Evolutionary conservation across 441 rosid species (phyloP).

Genomic region (Populus hybrid): DNA sequence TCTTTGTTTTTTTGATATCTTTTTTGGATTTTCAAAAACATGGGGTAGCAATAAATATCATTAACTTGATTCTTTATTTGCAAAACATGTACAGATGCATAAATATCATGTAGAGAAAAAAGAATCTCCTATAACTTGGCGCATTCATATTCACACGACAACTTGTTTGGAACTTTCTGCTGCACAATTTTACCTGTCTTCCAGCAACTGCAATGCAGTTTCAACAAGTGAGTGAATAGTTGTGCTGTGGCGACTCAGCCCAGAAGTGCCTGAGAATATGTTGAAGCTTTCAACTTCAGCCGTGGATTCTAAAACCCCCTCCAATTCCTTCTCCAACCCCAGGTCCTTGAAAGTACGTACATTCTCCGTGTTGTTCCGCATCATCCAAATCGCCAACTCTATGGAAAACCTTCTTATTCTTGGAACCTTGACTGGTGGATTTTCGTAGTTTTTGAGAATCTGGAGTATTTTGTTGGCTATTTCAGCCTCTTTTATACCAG

Average conservation of each 20-base stretch:
- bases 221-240: conserved; percentile 71
- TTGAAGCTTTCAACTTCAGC: conserved; percentile 84
- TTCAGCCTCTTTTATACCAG: conserved; percentile 48
- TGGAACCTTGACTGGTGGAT: conserved; percentile 69
- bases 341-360: conserved; percentile 37
- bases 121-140: conserved; percentile 6
- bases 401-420: conserved; percentile 74
- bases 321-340: conserved; percentile 63
- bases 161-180: neutral
- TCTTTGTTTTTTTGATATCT: no score
- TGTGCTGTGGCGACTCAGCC: conserved; percentile 67
- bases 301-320: conserved; percentile 70
- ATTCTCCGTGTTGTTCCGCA: conserved; percentile 43
- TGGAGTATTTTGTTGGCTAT: conserved; percentile 42
- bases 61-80: neutral
- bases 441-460: conserved; percentile 49
- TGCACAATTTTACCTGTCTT: conserved; percentile 16
- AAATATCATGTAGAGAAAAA: conserved; percentile 1
- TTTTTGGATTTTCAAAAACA: no score
- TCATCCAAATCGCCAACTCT: conserved; percentile 86
- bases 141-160: conserved; percentile 12
- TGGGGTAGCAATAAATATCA: neutral
- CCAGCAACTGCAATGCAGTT: conserved; percentile 51
- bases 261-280: conserved; percentile 81
- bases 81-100: neutral